Base-by-base conservation (phyloP, 2,329 filamentous ascomycete genomes). In the Bipolaris bicolor region DNA sequence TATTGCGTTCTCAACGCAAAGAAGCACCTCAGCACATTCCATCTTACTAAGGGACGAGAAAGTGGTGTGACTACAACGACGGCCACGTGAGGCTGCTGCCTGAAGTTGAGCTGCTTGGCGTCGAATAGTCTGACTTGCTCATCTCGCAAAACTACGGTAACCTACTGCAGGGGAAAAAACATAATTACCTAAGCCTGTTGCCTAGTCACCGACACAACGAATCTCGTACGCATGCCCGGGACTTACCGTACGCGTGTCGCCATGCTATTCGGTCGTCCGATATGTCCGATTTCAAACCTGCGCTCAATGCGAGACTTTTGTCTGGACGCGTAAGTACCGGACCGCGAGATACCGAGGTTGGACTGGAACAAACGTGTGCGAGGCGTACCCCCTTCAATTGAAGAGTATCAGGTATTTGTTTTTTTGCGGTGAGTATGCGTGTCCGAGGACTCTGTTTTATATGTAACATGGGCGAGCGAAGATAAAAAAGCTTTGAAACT, bases 401-500 rank as follows among this genome's bases (percentile, higher is more conserved):
- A 43, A 22, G 22, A 43, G 22, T 6, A n/a, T n/a, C 22, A 26
- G 40, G 9, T 43, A n/a, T 26, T 43, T 43, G 40, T 18, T 43
- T 43, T 36, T 26, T 43, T 24, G 13, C 10, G 15, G 40, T 43
- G 40, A n/a, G 24, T 24, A 7, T 15, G 20, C 11, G 22, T 41
- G n/a, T 46, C n/a, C 18, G 26, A 33, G 26, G 43, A 33, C 26
- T 18, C 33, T 33, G 43, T 33, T 46, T 46, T 20, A 13, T 46
- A 46, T 20, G 26, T 33, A 20, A 46, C 43, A 46, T 7, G 43
- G 29, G 26, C 43, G n/a, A 43, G 40, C 40, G 43, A 46, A 46
- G 43, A 33, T 33, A 31, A 13, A 29, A 29, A 20, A 46, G 43
- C 43, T 46, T 31, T 31, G 16, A 46, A 43, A 46, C 43, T 46